Base-by-base conservation (phyloP, 2,329 filamentous ascomycete species). In the Allantophomopsis lycopodina region DNA sequence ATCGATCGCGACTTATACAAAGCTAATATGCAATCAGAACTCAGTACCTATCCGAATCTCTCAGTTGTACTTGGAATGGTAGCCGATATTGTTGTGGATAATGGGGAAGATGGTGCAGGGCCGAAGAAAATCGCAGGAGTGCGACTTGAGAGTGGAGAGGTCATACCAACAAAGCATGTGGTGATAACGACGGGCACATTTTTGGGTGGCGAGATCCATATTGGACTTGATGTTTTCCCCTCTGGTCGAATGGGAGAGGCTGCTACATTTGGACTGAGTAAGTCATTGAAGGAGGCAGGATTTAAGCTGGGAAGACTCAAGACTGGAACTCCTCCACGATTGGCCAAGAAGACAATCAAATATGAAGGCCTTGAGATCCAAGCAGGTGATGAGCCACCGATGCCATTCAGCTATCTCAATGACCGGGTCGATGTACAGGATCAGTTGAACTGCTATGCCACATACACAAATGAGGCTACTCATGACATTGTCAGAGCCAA, bases 161-260 rank as follows among this genome's bases (percentile, higher is more conserved):
- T 94, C 13, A 73, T 98, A 46, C 72, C 78, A 2, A 84, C 89
- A 1, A 76, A 71, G 36, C 79, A 80, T 45, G 88, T 96, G 30
- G 74, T 98, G 17, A 95, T 98, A 49, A 96, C 91, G 0, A 98
- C 91, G 0, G 91, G 91, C 0, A 98, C 91, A 0, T 98, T 98
- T 54, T 62, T 98, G 5, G 83, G 89, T 10, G 91, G 88, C 14
- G 91, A 98, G 60, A 98, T 98, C 45, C 91, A 98, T 52, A 93
- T 98, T 45, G 91, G 87, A 0, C 64, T 96, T 7, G 73, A 94
- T 39, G 73, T 71, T 3, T 94, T 76, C 54, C 88, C 91, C 0
- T 83, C 91, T 0, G 91, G 91, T 1, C 77, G 91, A 7, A 87
- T 98, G 66, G 91, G 89, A 10, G 91, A 98, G 62, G 84, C 84